A percentile compares a stretch with the other conserved stretches of the same genome.
phyloP scores from a whole-genome alignment of 805 yeast species.

The Hanseniaspora lachancei region DNA sequence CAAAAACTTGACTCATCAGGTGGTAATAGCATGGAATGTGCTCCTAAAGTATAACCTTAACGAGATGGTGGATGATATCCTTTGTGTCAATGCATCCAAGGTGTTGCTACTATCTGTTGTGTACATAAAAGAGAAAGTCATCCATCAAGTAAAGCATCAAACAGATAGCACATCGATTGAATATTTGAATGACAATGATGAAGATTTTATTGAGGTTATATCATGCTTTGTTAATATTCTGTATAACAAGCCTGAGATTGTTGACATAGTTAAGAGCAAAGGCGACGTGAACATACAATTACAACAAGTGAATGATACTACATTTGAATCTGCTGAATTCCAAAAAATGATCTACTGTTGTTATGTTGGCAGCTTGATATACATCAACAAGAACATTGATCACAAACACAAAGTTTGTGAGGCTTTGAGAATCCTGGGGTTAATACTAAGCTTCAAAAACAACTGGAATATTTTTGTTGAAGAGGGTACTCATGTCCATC shows the following conservation, averaged over 20 bases:
- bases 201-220: background rate
- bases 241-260: background rate
- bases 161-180: background rate
- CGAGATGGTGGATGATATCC: background rate
- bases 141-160: background rate
- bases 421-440: conserved; percentile 39
- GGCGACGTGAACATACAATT: background rate
- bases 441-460: conserved; percentile 31
- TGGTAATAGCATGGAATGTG: background rate
- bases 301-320: background rate
- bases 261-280: background rate
- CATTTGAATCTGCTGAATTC: conserved; percentile 31
- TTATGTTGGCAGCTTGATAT: conserved; percentile 73
- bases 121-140: background rate
- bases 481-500: conserved; percentile 42
- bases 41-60: background rate
- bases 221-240: background rate
- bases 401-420: conserved; percentile 21
- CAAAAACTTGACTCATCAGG: background rate
- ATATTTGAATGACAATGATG: background rate
- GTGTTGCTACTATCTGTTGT: background rate
- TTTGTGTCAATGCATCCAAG: background rate
- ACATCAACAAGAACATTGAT: conserved; percentile 36
- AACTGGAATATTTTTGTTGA: conserved; percentile 43
- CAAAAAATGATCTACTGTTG: conserved; percentile 62